A percentile compares a stretch with the other conserved stretches of the same genome.
Conservation (phyloP, 2,329 filamentous ascomycete genomes). For the Hypoxylon sp. region DNA sequence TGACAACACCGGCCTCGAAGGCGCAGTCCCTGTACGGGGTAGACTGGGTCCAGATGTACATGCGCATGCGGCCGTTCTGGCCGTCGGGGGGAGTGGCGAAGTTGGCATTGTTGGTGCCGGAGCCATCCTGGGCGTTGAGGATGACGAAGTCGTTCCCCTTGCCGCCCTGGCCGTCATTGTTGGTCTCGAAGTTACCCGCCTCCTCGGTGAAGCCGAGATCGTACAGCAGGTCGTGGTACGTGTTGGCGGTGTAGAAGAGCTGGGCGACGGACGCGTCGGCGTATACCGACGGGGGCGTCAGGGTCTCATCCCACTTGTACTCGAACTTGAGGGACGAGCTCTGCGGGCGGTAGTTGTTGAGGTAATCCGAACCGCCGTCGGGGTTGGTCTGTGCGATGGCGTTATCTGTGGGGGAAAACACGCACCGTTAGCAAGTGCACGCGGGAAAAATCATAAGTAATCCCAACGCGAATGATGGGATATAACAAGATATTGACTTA, state of each 20-base stretch:
- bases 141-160: conserved; percentile 64
- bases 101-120: conserved; percentile 67
- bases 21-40: conserved; percentile 63
- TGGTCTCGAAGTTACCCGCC: conserved; percentile 70
- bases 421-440: conserved; percentile 11
- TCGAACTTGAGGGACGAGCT: conserved; percentile 58
- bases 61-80: conserved; percentile 64
- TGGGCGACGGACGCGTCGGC: conserved; percentile 67
- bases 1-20: conserved; percentile 70
- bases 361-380: conserved; percentile 56
- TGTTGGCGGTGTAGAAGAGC: conserved; percentile 71
- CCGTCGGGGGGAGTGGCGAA: conserved; percentile 67
- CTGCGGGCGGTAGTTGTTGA: conserved; percentile 64
- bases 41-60: conserved; percentile 67
- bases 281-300: conserved; percentile 57
- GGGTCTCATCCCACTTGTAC: conserved; percentile 56
- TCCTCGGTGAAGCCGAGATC: conserved; percentile 67
- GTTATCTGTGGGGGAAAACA: conserved; percentile 57
- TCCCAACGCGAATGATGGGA: not conserved
- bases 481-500: conserved; percentile 35
- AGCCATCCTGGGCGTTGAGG: conserved; percentile 68
- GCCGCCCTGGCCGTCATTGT: conserved; percentile 67
- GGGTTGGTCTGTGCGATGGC: conserved; percentile 66
- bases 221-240: conserved; percentile 70
- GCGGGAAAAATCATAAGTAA: not conserved